Evolutionary conservation across 305 asterid species (phyloP), one percentile per base, ranked within the genome.

Genomic region (Fraxinus albicans): DNA sequence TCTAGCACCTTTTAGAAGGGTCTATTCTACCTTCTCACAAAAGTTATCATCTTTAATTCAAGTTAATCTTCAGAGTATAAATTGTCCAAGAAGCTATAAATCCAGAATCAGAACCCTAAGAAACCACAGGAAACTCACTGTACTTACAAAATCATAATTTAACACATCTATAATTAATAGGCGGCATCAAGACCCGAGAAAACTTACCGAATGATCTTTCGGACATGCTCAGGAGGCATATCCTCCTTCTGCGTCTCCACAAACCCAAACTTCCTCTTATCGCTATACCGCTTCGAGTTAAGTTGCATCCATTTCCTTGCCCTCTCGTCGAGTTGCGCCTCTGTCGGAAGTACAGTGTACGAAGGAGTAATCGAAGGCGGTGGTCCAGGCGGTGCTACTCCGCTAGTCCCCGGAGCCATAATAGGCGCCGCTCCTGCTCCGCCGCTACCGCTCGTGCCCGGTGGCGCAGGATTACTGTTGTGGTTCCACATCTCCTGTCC

Each of bases 231-330:
- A 0, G 98, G 98, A 19, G 99, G 99, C 99, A 97, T 97, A 82
- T 97, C 99, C 89, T 97, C 99, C 90, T 97, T 97, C 95, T 97
- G 99, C 83, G 99, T 93, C 92, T 97, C 99, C 12, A 97, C 99
- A 38, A 97, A 97, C 4, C 99, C 99, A 40, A 97, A 97, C 89
- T 97, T 97, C 86, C 99, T 38, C 82, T 97, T 97, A 82, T 97
- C 98, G 23, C 99, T 92, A 55, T 96, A 96, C 29, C 98, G 91
- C 93, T 97, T 97, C 17, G 95, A 81, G 83, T 97, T 97, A 78
- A 97, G 91, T 80, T 97, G 99, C 99, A 92, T 92, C 99, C 99
- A 95, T 81, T 97, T 95, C 89, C 99, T 88, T 36, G 99, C 99
- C 80, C 97, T 90, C 91, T 97, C 99, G 74, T 97, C 99, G 13